A percentile compares a stretch with the other conserved stretches of the same genome.
These are phyloP conservation scores for Colletotrichum filicis DNA, from an alignment of 2,329 filamentous ascomycete genomes.

Conservation along the genomic window DNA sequence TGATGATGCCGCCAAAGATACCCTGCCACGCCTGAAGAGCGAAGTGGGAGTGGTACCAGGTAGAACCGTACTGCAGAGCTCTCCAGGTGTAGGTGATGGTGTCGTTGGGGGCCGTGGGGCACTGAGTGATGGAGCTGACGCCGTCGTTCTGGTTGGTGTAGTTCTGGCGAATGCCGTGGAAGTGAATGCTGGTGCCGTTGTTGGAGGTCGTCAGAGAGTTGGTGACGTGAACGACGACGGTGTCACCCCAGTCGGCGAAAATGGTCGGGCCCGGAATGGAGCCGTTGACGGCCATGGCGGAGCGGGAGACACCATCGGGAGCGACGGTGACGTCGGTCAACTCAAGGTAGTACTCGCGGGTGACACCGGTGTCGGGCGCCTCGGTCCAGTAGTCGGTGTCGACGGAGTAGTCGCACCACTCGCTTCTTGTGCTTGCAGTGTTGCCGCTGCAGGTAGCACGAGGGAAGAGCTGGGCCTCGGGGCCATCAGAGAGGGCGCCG, in stretches of 20 bases:
- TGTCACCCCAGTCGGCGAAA: constrained; percentile 62
- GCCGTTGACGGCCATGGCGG: constrained; percentile 62
- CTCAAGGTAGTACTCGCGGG: constrained; percentile 60
- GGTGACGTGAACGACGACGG: constrained; percentile 62
- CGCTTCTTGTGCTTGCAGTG: constrained; percentile 44
- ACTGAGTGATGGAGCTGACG: constrained; percentile 61
- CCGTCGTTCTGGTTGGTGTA: constrained; percentile 67
- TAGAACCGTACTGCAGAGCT: constrained; percentile 64
- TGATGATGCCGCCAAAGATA: constrained; percentile 68
- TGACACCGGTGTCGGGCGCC: constrained; percentile 59
- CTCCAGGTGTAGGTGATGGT: constrained; percentile 67
- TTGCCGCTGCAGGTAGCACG: constrained; percentile 40
- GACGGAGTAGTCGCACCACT: constrained; percentile 61
- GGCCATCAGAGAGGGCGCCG: neutral
- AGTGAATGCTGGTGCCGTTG: constrained; percentile 73
- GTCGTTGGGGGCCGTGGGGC: constrained; percentile 61
- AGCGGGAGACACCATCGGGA: constrained; percentile 57
- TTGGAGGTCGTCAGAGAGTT: constrained; percentile 56
- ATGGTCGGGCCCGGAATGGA: constrained; percentile 70
- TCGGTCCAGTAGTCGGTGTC: constrained; percentile 56
- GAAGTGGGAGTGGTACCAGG: constrained; percentile 73
- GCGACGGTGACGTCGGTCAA: constrained; percentile 51
- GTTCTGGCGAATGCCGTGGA: constrained; percentile 70
- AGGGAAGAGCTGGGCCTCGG: constrained; percentile 16
- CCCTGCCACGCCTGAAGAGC: constrained; percentile 62